These are phyloP conservation scores for Globisporangium apiculatum DNA, from an alignment of 352 stramenopile genomes.

Conservation along the genomic window DNA sequence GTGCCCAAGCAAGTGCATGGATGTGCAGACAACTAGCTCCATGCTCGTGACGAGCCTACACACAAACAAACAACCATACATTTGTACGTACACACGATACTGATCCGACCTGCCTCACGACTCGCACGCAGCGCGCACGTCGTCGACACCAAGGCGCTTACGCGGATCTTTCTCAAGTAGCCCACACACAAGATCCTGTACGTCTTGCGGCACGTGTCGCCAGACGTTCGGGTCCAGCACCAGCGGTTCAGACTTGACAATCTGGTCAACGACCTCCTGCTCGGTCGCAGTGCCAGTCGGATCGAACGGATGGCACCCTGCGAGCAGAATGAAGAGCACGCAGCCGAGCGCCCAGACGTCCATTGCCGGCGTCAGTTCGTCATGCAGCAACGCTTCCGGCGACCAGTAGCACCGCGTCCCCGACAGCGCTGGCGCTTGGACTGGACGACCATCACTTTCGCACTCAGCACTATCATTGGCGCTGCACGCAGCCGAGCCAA, in stretches of 20 bases:
- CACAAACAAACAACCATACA: too few species aligned
- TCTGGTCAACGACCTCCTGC: slow-evolving; percentile 60
- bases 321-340: slow-evolving; percentile 85
- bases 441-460: not conserved
- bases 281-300: slow-evolving; percentile 68
- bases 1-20: too few species aligned
- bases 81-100: not conserved
- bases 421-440: slow-evolving; percentile 31
- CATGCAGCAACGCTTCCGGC: slow-evolving; percentile 54
- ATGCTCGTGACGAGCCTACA: too few species aligned
- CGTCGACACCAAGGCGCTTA: slow-evolving; percentile 36
- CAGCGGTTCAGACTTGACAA: slow-evolving; percentile 24
- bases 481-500: slow-evolving; percentile 55
- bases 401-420: slow-evolving; percentile 85
- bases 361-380: slow-evolving; percentile 64
- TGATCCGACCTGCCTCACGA: not conserved
- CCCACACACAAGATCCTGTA: slow-evolving; percentile 58
- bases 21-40: too few species aligned
- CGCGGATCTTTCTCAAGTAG: slow-evolving; percentile 69
- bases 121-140: slow-evolving; percentile 21
- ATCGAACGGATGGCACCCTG: slow-evolving; percentile 83
- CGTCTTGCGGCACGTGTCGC: slow-evolving; percentile 32
- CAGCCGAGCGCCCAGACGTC: slow-evolving; percentile 88
- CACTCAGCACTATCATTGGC: not conserved
- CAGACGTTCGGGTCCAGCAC: slow-evolving; percentile 57